A percentile compares a stretch with the other conserved stretches of the same genome.
phyloP scores from a whole-genome alignment of 495 filamentous ascomycete species.

The Coniosporium apollinis region DNA sequence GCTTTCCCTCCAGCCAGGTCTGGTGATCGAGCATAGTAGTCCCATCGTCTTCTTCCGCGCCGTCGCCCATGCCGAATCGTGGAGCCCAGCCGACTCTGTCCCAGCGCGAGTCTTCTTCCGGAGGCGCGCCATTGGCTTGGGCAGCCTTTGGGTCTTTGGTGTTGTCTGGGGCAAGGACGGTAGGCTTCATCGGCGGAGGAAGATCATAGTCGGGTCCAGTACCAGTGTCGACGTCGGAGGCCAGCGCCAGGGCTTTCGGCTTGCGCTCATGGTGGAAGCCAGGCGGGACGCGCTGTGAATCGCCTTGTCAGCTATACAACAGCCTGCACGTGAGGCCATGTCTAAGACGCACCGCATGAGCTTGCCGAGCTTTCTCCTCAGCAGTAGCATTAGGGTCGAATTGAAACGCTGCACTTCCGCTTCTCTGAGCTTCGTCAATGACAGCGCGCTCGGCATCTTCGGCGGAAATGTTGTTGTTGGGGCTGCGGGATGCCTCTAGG shows the following conservation, averaged over 20 bases:
- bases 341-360: conserved; percentile 59
- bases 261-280: conserved; percentile 49
- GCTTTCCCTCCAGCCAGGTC: conserved; percentile 65
- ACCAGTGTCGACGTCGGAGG: conserved; percentile 58
- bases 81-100: conserved; percentile 77
- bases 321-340: no score
- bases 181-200: conserved; percentile 53
- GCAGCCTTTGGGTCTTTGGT: conserved; percentile 24
- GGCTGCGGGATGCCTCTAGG: conserved; percentile 53
- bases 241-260: conserved; percentile 49
- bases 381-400: conserved; percentile 77
- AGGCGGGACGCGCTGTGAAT: conserved; percentile 35
- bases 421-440: conserved; percentile 56
- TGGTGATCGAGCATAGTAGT: conserved; percentile 70
- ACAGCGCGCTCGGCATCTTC: conserved; percentile 53
- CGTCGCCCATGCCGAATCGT: conserved; percentile 43
- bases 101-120: conserved; percentile 49
- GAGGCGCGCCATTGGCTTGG: conserved; percentile 29
- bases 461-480: conserved; percentile 47
- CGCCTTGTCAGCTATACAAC: conserved; percentile 5
- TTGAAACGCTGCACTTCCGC: conserved; percentile 60
- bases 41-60: conserved; percentile 29
- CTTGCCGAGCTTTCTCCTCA: conserved; percentile 68
- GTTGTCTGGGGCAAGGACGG: conserved; percentile 33
- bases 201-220: conserved; percentile 59